These are phyloP conservation scores for Aureobasidium leucospermi DNA, from an alignment of 2,329 filamentous ascomycete species.

Conservation along the genomic window DNA sequence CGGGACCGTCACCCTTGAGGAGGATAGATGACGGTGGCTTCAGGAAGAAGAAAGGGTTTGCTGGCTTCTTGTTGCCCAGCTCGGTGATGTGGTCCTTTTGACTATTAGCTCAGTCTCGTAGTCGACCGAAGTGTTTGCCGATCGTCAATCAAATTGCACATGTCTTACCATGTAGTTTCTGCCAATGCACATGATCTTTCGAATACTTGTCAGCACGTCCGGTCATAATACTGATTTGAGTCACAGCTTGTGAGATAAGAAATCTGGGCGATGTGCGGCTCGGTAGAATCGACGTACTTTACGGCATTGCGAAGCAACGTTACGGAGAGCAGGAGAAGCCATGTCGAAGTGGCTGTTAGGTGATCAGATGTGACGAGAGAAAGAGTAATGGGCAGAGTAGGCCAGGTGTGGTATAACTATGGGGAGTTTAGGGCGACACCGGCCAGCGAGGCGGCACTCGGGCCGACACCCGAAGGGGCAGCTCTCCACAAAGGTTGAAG, in stretches of 20 bases:
- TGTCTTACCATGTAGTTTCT: slow-evolving; percentile 71
- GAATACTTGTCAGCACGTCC: background rate
- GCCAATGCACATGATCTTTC: slow-evolving; percentile 80
- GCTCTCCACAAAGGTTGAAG: no score
- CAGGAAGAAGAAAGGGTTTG: slow-evolving; percentile 98
- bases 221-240: no score
- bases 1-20: slow-evolving; percentile 66
- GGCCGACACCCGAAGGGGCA: background rate
- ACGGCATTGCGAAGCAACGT: slow-evolving; percentile 30
- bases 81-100: slow-evolving; percentile 80
- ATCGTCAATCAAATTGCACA: background rate
- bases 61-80: slow-evolving; percentile 58
- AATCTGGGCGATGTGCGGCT: background rate
- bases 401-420: background rate
- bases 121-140: background rate
- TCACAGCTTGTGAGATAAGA: background rate
- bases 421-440: background rate
- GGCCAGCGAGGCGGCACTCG: background rate
- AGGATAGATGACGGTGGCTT: slow-evolving; percentile 88
- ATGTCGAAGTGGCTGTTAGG: slow-evolving; percentile 15
- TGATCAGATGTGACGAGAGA: background rate
- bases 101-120: background rate
- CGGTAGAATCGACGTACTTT: slow-evolving; percentile 31
- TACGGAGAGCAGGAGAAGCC: slow-evolving; percentile 22
- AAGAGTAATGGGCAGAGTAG: background rate